A percentile compares a stretch with the other conserved stretches of the same genome.
These are phyloP conservation scores for Hippophae rhamnoides DNA, from an alignment of 306 rosid genomes.

Conservation along the genomic window DNA sequence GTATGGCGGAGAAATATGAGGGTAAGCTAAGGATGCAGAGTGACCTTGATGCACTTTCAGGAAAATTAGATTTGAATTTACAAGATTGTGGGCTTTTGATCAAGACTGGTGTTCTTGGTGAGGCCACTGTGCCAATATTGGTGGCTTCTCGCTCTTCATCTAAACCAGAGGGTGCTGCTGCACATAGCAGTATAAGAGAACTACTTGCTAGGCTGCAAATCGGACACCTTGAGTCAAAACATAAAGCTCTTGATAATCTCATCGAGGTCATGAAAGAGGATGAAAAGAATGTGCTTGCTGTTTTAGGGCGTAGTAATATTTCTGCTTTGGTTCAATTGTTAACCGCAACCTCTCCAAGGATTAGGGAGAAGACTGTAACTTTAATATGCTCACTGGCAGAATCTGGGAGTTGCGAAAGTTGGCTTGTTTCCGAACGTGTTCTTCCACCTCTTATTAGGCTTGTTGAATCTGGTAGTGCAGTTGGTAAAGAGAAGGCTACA, in stretches of 20 bases:
- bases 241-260: slow-evolving; percentile 64
- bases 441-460: slow-evolving; percentile 78
- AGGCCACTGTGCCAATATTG: slow-evolving; percentile 50
- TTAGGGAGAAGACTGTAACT: slow-evolving; percentile 64
- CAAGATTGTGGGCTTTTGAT: slow-evolving; percentile 74
- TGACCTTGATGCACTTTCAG: slow-evolving; percentile 70
- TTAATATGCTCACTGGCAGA: slow-evolving; percentile 68
- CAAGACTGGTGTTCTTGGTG: slow-evolving; percentile 88
- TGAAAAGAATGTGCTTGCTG: slow-evolving; percentile 59
- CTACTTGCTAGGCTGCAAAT: slow-evolving; percentile 89
- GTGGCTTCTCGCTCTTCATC: slow-evolving; percentile 20
- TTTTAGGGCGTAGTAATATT: slow-evolving; percentile 63
- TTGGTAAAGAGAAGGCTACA: slow-evolving; percentile 72
- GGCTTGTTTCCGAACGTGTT: slow-evolving; percentile 85
- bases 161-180: slow-evolving; percentile 33
- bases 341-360: slow-evolving; percentile 66
- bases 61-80: slow-evolving; percentile 74
- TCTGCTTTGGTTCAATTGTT: slow-evolving; percentile 76
- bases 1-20: slow-evolving; percentile 61
- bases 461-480: slow-evolving; percentile 69
- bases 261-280: slow-evolving; percentile 74
- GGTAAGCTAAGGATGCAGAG: slow-evolving; percentile 95
- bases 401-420: slow-evolving; percentile 53
- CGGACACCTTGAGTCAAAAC: slow-evolving; percentile 81
- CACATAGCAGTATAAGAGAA: slow-evolving; percentile 45